Conservation (phyloP, 495 filamentous ascomycete genomes). For the Penicillium bovifimosum region DNA sequence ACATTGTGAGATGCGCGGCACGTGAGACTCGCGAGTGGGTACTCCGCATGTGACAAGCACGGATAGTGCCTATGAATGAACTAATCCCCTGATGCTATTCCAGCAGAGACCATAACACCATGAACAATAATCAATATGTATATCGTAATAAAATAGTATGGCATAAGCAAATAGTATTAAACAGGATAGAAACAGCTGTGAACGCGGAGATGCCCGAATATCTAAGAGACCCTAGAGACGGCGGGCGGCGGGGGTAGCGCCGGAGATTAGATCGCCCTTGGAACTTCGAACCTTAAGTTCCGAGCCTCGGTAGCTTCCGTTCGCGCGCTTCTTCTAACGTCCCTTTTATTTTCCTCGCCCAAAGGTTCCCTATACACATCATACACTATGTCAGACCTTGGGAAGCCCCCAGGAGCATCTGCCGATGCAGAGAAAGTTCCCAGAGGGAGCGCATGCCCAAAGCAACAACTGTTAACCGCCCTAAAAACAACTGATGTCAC, state of each 20-base stretch:
- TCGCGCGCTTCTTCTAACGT: slow-evolving; percentile 5
- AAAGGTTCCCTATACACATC: slow-evolving; percentile 2
- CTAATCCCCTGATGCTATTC: too few relatives aligned
- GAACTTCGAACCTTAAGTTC: slow-evolving; percentile 10
- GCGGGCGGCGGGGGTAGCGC: neutral
- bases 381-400: slow-evolving; percentile 18
- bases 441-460: slow-evolving; percentile 20
- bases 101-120: too few relatives aligned
- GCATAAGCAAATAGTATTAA: too few relatives aligned
- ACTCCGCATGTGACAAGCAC: too few relatives aligned
- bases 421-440: slow-evolving; percentile 21
- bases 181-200: too few relatives aligned
- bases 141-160: too few relatives aligned
- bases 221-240: neutral
- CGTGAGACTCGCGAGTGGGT: too few relatives aligned
- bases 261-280: neutral
- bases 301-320: slow-evolving; percentile 22
- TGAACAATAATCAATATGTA: too few relatives aligned
- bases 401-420: slow-evolving; percentile 1
- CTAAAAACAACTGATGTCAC: slow-evolving; percentile 32
- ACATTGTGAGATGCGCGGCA: too few relatives aligned
- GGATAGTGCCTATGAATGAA: too few relatives aligned
- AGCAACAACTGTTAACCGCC: slow-evolving; percentile 27
- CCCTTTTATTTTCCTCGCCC: neutral
- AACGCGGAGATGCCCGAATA: too few relatives aligned